Conservation (phyloP, 768 basidiomycete genomes). For the Hericium coralloides region DNA sequence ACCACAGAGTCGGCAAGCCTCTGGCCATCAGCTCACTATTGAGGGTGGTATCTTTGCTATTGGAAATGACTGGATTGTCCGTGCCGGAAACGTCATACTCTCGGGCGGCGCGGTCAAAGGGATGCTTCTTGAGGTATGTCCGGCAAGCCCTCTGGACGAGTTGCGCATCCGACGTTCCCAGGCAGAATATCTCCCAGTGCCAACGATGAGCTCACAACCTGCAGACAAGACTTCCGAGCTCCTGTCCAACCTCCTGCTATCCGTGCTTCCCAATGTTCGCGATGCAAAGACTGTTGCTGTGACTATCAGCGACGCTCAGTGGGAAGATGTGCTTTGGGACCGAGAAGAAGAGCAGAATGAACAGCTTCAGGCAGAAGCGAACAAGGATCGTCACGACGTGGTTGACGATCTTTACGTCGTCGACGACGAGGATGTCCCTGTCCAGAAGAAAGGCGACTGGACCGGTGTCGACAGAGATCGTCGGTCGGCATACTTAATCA, state of each 20-base stretch:
- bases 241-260: slow-evolving; percentile 64
- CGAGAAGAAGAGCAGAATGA: slow-evolving; percentile 49
- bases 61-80: slow-evolving; percentile 75
- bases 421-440: slow-evolving; percentile 46
- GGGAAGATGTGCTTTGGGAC: slow-evolving; percentile 77
- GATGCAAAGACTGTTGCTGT: slow-evolving; percentile 74
- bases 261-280: slow-evolving; percentile 62
- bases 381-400: slow-evolving; percentile 18
- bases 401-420: slow-evolving; percentile 52
- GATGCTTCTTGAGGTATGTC: slow-evolving; percentile 72
- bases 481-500: slow-evolving; percentile 70
- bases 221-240: slow-evolving; percentile 66
- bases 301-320: slow-evolving; percentile 67
- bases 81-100: slow-evolving; percentile 69
- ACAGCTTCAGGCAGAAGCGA: slow-evolving; percentile 5
- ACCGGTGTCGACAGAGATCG: slow-evolving; percentile 70
- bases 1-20: slow-evolving; percentile 39
- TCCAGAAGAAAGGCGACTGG: slow-evolving; percentile 58
- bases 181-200: slow-evolving; percentile 80
- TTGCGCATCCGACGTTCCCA: slow-evolving; percentile 17
- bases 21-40: slow-evolving; percentile 57
- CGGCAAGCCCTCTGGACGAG: too few relatives aligned
- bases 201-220: slow-evolving; percentile 52
- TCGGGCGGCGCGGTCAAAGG: slow-evolving; percentile 70
- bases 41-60: slow-evolving; percentile 71